A percentile compares a stretch with the other conserved stretches of the same genome.
These are phyloP conservation scores for Ustilago lituana DNA, from an alignment of 1,284 basidiomycete species.

Conservation along the genomic window DNA sequence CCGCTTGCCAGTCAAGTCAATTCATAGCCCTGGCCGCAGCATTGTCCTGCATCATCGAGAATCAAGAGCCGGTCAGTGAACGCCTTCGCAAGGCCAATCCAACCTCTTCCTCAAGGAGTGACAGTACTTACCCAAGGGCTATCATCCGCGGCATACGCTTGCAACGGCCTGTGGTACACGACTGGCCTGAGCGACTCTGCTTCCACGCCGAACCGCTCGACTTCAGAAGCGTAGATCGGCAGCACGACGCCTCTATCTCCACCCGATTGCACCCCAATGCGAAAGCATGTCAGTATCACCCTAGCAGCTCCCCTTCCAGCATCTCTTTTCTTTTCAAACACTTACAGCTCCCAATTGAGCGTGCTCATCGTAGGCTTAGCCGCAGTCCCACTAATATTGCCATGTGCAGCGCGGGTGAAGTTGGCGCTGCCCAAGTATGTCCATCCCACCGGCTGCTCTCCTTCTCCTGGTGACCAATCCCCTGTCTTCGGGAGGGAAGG, in stretches of 20 bases:
- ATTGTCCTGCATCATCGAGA: constrained; percentile 8
- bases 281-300: no score
- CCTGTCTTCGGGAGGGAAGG: not conserved
- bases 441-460: constrained; percentile 49
- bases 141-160: constrained; percentile 37
- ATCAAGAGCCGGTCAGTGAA: not conserved
- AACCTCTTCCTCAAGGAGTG: no score
- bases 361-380: constrained; percentile 35
- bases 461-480: constrained; percentile 1
- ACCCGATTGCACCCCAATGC: no score
- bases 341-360: constrained; percentile 62
- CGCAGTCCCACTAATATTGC: constrained; percentile 49
- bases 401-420: constrained; percentile 65
- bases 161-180: constrained; percentile 49
- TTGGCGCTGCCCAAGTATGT: constrained; percentile 62
- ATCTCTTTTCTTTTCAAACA: no score
- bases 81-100: no score
- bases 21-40: constrained; percentile 1
- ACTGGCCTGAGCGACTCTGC: constrained; percentile 39
- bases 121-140: constrained; percentile 51
- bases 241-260: constrained; percentile 57
- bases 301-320: no score
- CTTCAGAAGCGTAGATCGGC: constrained; percentile 44
- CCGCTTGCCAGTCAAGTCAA: no score
- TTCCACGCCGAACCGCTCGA: constrained; percentile 30